phyloP scores from a whole-genome alignment of 1,284 basidiomycete species.

The Caloboletus firmus region DNA sequence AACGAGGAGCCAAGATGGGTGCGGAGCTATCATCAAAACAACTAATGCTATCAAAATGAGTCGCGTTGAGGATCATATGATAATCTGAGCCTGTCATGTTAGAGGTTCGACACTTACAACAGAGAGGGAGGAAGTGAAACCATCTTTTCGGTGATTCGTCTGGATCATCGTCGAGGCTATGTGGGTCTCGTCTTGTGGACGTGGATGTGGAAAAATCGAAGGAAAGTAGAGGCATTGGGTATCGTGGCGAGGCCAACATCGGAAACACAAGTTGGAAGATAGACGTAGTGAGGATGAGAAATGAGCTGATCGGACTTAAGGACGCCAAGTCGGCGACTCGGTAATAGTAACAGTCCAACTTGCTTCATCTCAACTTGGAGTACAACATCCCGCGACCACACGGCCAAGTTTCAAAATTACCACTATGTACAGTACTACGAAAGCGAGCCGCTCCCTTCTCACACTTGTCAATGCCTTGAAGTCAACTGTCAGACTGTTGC shows the following conservation, averaged over 20 bases:
- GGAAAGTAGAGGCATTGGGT: constrained; percentile 33
- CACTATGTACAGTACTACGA: neutral
- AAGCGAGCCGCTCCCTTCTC: neutral
- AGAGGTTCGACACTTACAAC: constrained; percentile 39
- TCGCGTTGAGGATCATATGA: constrained; percentile 8
- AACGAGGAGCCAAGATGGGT: constrained; percentile 67
- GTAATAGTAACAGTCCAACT: neutral
- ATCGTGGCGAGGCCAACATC: constrained; percentile 2
- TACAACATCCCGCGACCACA: neutral
- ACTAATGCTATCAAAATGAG: constrained; percentile 48
- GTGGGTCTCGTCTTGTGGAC: constrained; percentile 10
- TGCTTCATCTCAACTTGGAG: neutral
- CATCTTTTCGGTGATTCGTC: constrained; percentile 45
- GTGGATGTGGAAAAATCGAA: constrained; percentile 26
- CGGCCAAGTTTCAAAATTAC: too few species aligned
- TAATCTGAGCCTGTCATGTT: neutral
- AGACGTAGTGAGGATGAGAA: constrained; percentile 5
- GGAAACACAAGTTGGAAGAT: neutral
- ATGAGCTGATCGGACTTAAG: neutral
- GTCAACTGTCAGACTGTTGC: neutral
- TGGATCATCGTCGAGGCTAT: constrained; percentile 26
- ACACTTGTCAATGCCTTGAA: neutral
- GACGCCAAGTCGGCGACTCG: neutral
- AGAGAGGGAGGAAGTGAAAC: constrained; percentile 59
- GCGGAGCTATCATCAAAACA: constrained; percentile 62